These are phyloP conservation scores for Moesziomyces aphidis DNA, from an alignment of 1,284 basidiomycete genomes.

Conservation along the genomic window DNA sequence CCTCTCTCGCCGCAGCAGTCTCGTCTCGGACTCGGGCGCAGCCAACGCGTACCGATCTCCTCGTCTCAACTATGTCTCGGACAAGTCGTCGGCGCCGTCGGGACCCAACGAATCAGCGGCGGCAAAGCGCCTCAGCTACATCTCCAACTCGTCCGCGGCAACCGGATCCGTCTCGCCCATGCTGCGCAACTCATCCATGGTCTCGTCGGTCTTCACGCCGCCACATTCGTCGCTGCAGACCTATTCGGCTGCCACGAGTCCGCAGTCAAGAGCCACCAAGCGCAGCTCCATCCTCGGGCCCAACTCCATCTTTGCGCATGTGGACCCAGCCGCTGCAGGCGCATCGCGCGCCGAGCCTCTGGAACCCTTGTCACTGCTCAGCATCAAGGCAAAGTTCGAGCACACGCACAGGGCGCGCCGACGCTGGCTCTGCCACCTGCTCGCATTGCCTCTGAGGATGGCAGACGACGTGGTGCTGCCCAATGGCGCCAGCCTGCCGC, in stretches of 20 bases:
- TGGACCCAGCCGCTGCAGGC: constrained; percentile 5
- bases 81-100: constrained; percentile 15
- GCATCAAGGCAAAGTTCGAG: constrained; percentile 59
- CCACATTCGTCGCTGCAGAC: constrained; percentile 29
- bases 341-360: constrained; percentile 9
- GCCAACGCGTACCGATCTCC: constrained; percentile 34
- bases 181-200: constrained; percentile 24
- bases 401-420: constrained; percentile 54
- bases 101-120: constrained; percentile 56
- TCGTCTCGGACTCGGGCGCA: constrained; percentile 35
- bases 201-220: constrained; percentile 30
- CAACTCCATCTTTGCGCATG: constrained; percentile 39
- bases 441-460: constrained; percentile 20
- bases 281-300: constrained; percentile 39
- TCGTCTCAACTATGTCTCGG: constrained; percentile 40
- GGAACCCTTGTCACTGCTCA: constrained; percentile 50
- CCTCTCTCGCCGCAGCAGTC: constrained; percentile 37
- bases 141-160: constrained; percentile 37
- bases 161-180: constrained; percentile 26
- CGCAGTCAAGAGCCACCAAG: constrained; percentile 36
- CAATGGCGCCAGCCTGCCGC: constrained; percentile 15
- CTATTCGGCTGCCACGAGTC: constrained; percentile 43
- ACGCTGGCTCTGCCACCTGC: constrained; percentile 50
- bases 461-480: constrained; percentile 19
- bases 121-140: constrained; percentile 55